These are phyloP conservation scores for Plasmodiophora brassicae DNA, from an alignment of 208 protist species.

Conservation along the genomic window DNA sequence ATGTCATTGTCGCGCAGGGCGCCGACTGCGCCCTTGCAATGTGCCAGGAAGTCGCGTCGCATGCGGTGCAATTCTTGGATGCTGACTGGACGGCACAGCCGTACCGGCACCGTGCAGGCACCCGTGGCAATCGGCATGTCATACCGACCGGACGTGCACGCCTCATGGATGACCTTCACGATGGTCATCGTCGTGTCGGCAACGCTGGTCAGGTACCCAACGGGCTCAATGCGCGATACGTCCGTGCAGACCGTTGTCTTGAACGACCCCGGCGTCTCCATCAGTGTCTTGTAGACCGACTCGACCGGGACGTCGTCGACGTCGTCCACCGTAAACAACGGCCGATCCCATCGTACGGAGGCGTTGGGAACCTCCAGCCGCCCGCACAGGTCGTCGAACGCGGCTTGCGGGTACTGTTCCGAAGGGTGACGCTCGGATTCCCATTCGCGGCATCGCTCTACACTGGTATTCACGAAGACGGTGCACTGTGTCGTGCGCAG, in stretches of 20 bases:
- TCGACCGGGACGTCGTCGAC: background rate
- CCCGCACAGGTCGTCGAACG: background rate
- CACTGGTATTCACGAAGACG: background rate
- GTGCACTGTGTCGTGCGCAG: background rate
- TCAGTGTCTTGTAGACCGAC: background rate
- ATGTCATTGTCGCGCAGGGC: background rate
- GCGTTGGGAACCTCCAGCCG: background rate
- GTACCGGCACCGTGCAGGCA: background rate
- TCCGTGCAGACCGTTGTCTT: background rate
- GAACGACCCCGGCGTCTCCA: background rate
- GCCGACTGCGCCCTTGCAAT: no score
- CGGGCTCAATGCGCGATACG: background rate
- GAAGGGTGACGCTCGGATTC: background rate
- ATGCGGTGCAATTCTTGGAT: background rate
- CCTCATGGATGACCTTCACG: background rate
- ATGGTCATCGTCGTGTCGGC: background rate
- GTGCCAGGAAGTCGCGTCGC: background rate
- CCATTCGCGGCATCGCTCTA: constrained; percentile 11
- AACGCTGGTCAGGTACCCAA: background rate
- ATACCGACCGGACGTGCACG: background rate
- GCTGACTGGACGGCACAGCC: background rate
- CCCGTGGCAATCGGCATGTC: background rate
- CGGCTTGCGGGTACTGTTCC: background rate
- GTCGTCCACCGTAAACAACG: background rate
- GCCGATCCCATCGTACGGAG: constrained; percentile 1